These are phyloP conservation scores for Mycena epipterygia DNA, from an alignment of 768 basidiomycete species.

Conservation along the genomic window DNA sequence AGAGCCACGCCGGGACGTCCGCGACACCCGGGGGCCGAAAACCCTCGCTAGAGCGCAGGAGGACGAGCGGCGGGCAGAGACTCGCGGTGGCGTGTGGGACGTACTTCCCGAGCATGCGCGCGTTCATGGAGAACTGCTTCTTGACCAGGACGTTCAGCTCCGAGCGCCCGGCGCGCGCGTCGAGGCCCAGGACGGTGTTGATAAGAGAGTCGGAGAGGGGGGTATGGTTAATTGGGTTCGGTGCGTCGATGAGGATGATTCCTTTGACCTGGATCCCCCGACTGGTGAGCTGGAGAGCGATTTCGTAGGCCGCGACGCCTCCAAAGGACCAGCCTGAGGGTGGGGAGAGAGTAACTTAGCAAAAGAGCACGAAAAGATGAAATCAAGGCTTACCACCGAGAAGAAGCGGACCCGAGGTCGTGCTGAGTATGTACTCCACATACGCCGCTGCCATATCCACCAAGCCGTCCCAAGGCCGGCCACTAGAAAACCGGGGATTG, in stretches of 20 bases:
- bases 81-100: constrained; percentile 46
- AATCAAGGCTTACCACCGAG: constrained; percentile 68
- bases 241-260: constrained; percentile 77
- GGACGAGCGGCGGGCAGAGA: constrained; percentile 54
- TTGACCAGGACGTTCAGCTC: constrained; percentile 54
- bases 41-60: constrained; percentile 67
- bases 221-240: constrained; percentile 65
- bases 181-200: constrained; percentile 56
- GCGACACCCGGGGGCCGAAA: constrained; percentile 46
- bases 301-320: constrained; percentile 78
- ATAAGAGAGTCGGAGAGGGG: constrained; percentile 68
- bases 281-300: constrained; percentile 64
- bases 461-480: constrained; percentile 62
- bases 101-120: constrained; percentile 63
- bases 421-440: constrained; percentile 54
- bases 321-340: constrained; percentile 83
- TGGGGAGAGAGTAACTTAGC: no score
- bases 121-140: constrained; percentile 64
- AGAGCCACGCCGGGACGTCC: constrained; percentile 66
- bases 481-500: constrained; percentile 65
- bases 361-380: not conserved
- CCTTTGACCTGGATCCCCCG: constrained; percentile 64
- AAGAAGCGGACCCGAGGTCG: constrained; percentile 56
- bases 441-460: constrained; percentile 68
- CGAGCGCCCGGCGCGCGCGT: constrained; percentile 43